Evolutionary conservation across 495 filamentous ascomycete species (phyloP), one percentile per base, ranked within the genome.

Genomic region (Penicillium crystallinum): DNA sequence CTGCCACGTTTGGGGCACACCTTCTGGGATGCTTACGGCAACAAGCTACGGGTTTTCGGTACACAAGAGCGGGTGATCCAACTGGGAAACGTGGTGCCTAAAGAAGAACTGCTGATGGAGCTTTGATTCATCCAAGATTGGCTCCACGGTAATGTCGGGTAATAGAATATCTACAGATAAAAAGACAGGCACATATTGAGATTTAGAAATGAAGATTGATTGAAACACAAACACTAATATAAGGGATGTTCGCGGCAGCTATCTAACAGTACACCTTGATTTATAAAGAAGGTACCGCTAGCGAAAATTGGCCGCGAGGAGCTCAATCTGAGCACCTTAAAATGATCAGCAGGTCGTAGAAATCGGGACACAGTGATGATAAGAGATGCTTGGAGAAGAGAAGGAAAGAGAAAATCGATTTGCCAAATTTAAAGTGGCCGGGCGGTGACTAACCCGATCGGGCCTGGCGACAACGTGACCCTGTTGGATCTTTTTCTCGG

Each of bases 241-340:
- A 22, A 8, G 31, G 45, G 44, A 73, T 86, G 79, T 85, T 59
- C 38, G 79, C 81, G 77, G 74, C 70, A 71, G 74, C 82, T 85
- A 86, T 86, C 82, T 86, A 86, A 83, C 82, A 67, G 80, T 81
- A 82, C 75, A 65, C 82, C 79, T 81, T 83, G 69, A 40, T 53
- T 60, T 49, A 29, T 18, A 36, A 64, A 66, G 79, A 82, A 84
- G 81, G 80, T 81, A 83, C 81, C 74, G 83, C 80, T 86, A 86
- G 83, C 83, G 83, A 86, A 86, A 83, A 81, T 77, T 57, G 74
- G 75, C 77, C 78, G 76, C 77, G 59, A 56, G 48, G 59, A 57
- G 49, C 65, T 78, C 66, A 56, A 51, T 85, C 77, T 85, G 55
- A 77, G 79, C 81, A 83, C 72, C 75, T 47, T 63, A 74, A 65